A percentile compares a stretch with the other conserved stretches of the same genome.
Evolutionary conservation across 2,329 filamentous ascomycete species (phyloP).

Genomic region (Epicoccum nigrum): DNA sequence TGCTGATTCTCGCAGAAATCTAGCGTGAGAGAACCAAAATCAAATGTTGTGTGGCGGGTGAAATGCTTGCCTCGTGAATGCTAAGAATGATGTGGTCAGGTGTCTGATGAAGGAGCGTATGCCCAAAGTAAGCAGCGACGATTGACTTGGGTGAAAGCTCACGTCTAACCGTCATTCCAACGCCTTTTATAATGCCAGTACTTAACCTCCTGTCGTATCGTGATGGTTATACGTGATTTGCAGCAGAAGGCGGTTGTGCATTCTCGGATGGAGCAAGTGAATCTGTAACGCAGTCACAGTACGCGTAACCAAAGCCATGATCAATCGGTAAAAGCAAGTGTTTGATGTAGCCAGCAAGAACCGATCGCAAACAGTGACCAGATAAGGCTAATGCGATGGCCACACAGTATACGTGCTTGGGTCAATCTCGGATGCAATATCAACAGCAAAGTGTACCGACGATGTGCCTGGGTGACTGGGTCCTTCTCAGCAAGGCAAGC

Average conservation of each 20-base stretch:
- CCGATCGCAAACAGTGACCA: constrained; percentile 15
- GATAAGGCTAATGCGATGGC: constrained; percentile 12
- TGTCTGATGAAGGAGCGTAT: neutral
- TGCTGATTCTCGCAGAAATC: no score
- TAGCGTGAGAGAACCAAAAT: neutral
- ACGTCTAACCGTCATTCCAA: no score
- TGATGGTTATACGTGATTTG: neutral
- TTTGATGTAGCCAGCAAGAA: constrained; percentile 12
- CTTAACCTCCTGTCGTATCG: neutral
- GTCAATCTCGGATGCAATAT: neutral
- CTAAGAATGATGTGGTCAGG: constrained; percentile 3
- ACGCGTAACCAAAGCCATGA: constrained; percentile 24
- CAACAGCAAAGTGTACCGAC: neutral
- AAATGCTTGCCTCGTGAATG: neutral
- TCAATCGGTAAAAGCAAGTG: constrained; percentile 10
- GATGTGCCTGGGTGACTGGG: no score
- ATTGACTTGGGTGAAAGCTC: no score
- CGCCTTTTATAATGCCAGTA: neutral
- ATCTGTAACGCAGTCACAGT: constrained; percentile 7
- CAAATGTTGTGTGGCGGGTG: neutral
- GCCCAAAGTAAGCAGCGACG: neutral
- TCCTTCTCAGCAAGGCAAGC: no score
- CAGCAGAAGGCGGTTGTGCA: constrained; percentile 10
- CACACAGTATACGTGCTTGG: constrained; percentile 3
- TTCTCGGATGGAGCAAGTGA: constrained; percentile 23